phyloP scores from a whole-genome alignment of 768 basidiomycete genomes.

The Rhizopogon vesiculosus region DNA sequence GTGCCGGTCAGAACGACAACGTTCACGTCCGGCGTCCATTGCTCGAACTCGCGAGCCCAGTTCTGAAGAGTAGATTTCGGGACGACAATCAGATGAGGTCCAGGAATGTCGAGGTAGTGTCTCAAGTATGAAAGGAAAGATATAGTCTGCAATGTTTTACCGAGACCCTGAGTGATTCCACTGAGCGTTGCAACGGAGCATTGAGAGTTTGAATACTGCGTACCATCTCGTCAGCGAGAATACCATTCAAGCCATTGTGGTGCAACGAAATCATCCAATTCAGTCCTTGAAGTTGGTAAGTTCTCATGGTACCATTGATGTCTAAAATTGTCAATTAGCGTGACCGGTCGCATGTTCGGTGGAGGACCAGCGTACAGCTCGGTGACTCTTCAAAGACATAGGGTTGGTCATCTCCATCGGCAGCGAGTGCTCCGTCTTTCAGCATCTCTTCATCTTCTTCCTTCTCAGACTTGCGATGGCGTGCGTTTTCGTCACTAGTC shows the following conservation, averaged over 20 bases:
- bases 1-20: conserved; percentile 78
- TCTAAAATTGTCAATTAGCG: conserved; percentile 39
- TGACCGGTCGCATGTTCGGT: not conserved
- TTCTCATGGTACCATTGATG: conserved; percentile 86
- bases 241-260: conserved; percentile 95
- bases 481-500: conserved; percentile 64
- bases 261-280: conserved; percentile 98
- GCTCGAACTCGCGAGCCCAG: conserved; percentile 89
- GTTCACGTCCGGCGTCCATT: conserved; percentile 88
- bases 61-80: conserved; percentile 99
- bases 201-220: conserved; percentile 6
- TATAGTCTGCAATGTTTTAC: conserved; percentile 97
- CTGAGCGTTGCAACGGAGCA: not conserved
- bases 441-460: conserved; percentile 97
- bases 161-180: conserved; percentile 67
- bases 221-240: conserved; percentile 96
- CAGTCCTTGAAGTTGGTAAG: conserved; percentile 92
- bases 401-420: conserved; percentile 82
- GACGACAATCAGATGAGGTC: conserved; percentile 93
- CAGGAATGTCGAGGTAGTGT: conserved; percentile 66
- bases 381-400: conserved; percentile 95
- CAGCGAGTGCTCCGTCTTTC: conserved; percentile 77
- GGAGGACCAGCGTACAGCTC: conserved; percentile 53
- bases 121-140: conserved; percentile 95
- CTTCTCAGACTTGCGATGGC: conserved; percentile 94